These are phyloP conservation scores for Histomonas meleagridis DNA, from an alignment of 208 protist genomes.

Conservation along the genomic window DNA sequence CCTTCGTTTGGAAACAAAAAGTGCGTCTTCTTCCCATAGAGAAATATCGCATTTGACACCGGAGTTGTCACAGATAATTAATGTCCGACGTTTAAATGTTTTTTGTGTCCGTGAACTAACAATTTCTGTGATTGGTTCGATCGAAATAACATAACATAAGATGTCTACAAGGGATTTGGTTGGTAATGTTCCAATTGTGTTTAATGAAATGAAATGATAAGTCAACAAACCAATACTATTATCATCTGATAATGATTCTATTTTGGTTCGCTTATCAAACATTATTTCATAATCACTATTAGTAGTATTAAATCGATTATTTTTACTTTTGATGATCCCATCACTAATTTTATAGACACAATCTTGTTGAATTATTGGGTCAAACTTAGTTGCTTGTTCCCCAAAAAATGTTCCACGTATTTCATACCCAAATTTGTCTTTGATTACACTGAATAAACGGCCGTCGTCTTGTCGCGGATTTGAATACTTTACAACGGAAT, in stretches of 20 bases:
- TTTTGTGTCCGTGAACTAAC: not conserved
- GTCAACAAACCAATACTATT: not conserved
- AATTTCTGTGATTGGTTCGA: not conserved
- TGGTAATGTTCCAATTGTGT: not conserved
- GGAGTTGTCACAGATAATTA: not conserved
- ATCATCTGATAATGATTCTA: not conserved
- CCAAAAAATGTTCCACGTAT: constrained; percentile 15
- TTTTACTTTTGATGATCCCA: not conserved
- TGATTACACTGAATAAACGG: not conserved
- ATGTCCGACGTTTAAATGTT: not conserved
- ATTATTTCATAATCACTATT: not conserved
- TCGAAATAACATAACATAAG: not conserved
- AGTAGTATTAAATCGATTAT: not conserved
- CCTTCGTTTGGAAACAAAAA: not conserved
- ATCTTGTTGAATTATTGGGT: not conserved
- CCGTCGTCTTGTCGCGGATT: too few relatives aligned
- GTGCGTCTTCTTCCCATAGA: not conserved
- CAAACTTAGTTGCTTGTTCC: not conserved
- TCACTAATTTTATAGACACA: not conserved
- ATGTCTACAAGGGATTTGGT: not conserved
- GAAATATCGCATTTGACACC: not conserved
- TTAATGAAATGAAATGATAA: not conserved
- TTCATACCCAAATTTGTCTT: not conserved
- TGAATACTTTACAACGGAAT: not conserved
- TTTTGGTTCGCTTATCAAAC: not conserved